Evolutionary conservation across 2,329 filamentous ascomycete species (phyloP).

Genomic region (Biscogniauxia mediterranea): DNA sequence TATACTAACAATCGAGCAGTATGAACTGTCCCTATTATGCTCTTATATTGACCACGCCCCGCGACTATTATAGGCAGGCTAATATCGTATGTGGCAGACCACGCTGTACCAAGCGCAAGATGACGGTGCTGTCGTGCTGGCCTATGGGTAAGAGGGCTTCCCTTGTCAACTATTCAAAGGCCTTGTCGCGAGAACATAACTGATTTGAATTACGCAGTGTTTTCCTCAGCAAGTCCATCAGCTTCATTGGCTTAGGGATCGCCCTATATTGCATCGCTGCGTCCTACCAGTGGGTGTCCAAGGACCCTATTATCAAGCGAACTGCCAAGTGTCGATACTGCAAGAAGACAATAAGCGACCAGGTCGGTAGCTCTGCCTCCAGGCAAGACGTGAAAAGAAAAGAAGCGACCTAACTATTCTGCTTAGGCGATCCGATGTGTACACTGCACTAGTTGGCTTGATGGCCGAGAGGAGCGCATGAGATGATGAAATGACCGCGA

Average conservation of each 20-base stretch:
- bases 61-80: neutral
- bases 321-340: slow-evolving; percentile 69
- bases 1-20: neutral
- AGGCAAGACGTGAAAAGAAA: neutral
- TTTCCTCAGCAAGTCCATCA: slow-evolving; percentile 63
- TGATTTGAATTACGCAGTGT: slow-evolving; percentile 35
- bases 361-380: slow-evolving; percentile 18
- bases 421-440: slow-evolving; percentile 47
- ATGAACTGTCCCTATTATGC: neutral
- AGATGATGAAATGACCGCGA: slow-evolving; percentile 12
- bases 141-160: slow-evolving; percentile 56
- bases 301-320: slow-evolving; percentile 69
- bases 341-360: slow-evolving; percentile 34
- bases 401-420: neutral
- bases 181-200: neutral
- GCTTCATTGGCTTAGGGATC: slow-evolving; percentile 64
- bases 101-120: slow-evolving; percentile 66
- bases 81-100: slow-evolving; percentile 39
- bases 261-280: slow-evolving; percentile 63
- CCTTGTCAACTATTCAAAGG: neutral
- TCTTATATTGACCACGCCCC: neutral
- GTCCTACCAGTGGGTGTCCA: slow-evolving; percentile 58
- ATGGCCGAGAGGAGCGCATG: slow-evolving; percentile 49
- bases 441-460: slow-evolving; percentile 57
- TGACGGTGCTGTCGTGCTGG: slow-evolving; percentile 70